A percentile compares a stretch with the other conserved stretches of the same genome.
Evolutionary conservation across 371 early-diverging fungal genomes (phyloP).

Genomic region (Basidiobolus meristosporus): DNA sequence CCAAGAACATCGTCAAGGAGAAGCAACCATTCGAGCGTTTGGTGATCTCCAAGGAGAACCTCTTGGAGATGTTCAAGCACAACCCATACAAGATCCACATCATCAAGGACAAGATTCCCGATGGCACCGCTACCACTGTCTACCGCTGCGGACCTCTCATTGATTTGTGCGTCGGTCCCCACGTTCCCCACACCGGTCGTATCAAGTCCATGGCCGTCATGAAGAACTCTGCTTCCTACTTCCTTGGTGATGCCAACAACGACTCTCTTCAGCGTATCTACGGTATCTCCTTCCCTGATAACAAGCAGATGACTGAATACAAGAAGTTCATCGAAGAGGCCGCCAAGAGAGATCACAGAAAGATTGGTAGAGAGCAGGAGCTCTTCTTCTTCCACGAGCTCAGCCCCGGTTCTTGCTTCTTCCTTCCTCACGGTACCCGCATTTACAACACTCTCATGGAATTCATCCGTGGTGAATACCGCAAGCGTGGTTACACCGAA

Average conservation of each 20-base stretch:
- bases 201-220: constrained; percentile 89
- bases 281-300: constrained; percentile 97
- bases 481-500: constrained; percentile 79
- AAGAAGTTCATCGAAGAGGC: constrained; percentile 80
- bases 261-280: constrained; percentile 97
- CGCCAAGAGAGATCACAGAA: constrained; percentile 91
- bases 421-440: constrained; percentile 86
- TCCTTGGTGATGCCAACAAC: constrained; percentile 92
- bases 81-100: constrained; percentile 92
- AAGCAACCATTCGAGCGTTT: constrained; percentile 92
- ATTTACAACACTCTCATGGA: constrained; percentile 62
- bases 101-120: constrained; percentile 86
- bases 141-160: constrained; percentile 97
- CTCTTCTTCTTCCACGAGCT: constrained; percentile 51
- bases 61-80: constrained; percentile 96
- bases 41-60: constrained; percentile 71
- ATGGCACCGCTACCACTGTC: constrained; percentile 88
- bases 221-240: constrained; percentile 97
- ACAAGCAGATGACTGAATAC: constrained; percentile 88
- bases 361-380: constrained; percentile 62
- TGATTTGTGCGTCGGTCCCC: constrained; percentile 98
- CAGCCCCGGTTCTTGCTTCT: constrained; percentile 85
- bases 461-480: constrained; percentile 50
- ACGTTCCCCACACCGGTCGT: constrained; percentile 86
- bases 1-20: constrained; percentile 79